A percentile compares a stretch with the other conserved stretches of the same genome.
Evolutionary conservation across 805 yeast species (phyloP).

Genomic region (Ogataea trehalophila): DNA sequence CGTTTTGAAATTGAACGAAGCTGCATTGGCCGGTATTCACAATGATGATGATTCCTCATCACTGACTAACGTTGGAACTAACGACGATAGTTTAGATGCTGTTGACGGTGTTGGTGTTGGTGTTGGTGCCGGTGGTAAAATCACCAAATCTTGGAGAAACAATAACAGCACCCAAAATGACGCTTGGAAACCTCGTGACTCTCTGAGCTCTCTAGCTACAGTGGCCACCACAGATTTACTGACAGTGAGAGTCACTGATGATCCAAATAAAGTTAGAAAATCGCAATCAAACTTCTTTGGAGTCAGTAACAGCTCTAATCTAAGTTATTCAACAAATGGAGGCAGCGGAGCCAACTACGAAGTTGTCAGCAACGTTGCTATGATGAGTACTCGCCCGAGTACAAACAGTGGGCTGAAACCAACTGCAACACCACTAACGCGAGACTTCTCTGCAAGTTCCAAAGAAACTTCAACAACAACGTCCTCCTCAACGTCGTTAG

Average conservation of each 20-base stretch:
- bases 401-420: neutral
- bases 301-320: constrained; percentile 32
- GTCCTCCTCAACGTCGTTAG: neutral
- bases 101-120: constrained; percentile 9
- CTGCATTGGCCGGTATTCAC: constrained; percentile 20
- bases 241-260: constrained; percentile 72
- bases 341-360: neutral
- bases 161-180: constrained; percentile 19
- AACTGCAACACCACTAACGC: neutral
- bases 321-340: constrained; percentile 36
- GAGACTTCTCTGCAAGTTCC: constrained; percentile 10
- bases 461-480: neutral
- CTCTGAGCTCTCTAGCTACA: constrained; percentile 71
- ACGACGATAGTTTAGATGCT: constrained; percentile 19
- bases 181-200: constrained; percentile 50
- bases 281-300: constrained; percentile 27
- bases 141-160: constrained; percentile 60
- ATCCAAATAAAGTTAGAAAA: constrained; percentile 37
- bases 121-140: constrained; percentile 17
- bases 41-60: constrained; percentile 40
- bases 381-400: neutral
- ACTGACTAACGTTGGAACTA: constrained; percentile 47
- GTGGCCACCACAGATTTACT: constrained; percentile 81
- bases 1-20: constrained; percentile 46
- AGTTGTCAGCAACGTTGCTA: neutral